Conservation (phyloP, 192 early-diverging fungal species). For the Neocallimastix lanati region DNA sequence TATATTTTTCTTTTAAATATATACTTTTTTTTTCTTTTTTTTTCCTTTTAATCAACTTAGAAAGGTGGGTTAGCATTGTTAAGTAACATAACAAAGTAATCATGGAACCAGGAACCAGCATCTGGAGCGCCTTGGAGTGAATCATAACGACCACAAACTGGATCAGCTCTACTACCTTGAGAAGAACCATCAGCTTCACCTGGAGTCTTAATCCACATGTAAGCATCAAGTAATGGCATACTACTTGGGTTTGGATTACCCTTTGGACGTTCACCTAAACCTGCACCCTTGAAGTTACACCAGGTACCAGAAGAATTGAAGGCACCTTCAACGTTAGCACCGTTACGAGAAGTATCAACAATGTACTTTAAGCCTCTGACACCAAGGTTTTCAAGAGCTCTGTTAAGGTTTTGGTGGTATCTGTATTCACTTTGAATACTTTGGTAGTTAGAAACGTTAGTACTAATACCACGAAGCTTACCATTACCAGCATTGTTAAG, state of each 20-base stretch:
- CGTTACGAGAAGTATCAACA: constrained; percentile 12
- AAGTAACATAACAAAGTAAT: constrained; percentile 15
- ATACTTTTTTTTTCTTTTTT: too few species aligned
- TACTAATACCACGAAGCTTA: constrained; percentile 15
- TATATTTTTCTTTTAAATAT: too few species aligned
- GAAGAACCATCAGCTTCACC: constrained; percentile 21
- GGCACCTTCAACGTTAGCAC: constrained; percentile 3
- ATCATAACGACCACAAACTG: constrained; percentile 6
- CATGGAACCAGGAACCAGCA: constrained; percentile 24
- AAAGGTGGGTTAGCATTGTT: constrained; percentile 20
- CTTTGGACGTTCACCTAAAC: constrained; percentile 11
- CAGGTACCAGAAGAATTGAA: constrained; percentile 8
- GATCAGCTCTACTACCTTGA: constrained; percentile 1
- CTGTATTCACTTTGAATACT: constrained; percentile 11
- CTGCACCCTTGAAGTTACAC: constrained; percentile 18
- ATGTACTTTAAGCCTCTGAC: constrained; percentile 10
- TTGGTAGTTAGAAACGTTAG: constrained; percentile 23
- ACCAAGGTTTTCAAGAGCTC: not conserved
- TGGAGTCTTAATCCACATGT: constrained; percentile 23
- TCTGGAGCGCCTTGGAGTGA: constrained; percentile 14
- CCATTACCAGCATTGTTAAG: constrained; percentile 8
- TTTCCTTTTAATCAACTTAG: too few species aligned
- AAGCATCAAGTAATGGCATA: constrained; percentile 13
- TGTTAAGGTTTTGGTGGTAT: constrained; percentile 4
- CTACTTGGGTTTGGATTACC: not conserved